These are phyloP conservation scores for Nannizziopsis arthrosporioides DNA, from an alignment of 2,329 filamentous ascomycete species.

Conservation along the genomic window DNA sequence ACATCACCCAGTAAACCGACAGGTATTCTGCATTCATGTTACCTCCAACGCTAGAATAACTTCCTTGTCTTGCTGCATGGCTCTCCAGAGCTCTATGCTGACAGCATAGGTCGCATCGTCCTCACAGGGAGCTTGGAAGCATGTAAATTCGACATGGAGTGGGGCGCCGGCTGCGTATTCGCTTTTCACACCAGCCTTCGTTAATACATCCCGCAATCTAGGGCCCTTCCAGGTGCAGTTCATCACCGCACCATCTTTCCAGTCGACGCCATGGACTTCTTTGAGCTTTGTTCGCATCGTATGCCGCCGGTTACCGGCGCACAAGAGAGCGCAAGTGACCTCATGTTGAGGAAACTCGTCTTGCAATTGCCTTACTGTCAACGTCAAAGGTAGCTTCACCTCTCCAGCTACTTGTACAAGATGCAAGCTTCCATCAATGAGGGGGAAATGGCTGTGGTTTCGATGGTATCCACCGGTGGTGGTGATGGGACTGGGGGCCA, in stretches of 20 bases:
- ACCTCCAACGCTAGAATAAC: conserved; percentile 41
- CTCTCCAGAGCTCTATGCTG: conserved; percentile 41
- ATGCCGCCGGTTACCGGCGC: conserved; percentile 49
- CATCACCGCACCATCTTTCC: conserved; percentile 50
- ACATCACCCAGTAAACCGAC: not conserved
- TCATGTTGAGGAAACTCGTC: conserved; percentile 42
- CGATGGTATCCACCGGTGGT: conserved; percentile 45
- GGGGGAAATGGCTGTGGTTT: conserved; percentile 46
- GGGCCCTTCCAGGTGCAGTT: conserved; percentile 49
- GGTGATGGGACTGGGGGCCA: conserved; percentile 37
- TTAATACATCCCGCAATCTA: conserved; percentile 42
- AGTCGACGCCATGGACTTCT: conserved; percentile 49
- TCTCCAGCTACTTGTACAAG: conserved; percentile 40
- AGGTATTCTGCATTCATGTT: conserved; percentile 8
- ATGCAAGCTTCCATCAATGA: conserved; percentile 34
- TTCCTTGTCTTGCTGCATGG: conserved; percentile 34
- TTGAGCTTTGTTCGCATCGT: conserved; percentile 49
- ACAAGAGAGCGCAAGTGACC: conserved; percentile 48
- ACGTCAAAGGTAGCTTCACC: conserved; percentile 34
- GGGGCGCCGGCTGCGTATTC: conserved; percentile 17
- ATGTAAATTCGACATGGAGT: conserved; percentile 47
- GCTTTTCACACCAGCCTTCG: conserved; percentile 33
- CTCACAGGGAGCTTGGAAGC: conserved; percentile 41
- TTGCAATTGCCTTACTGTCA: conserved; percentile 39
- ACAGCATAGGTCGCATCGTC: conserved; percentile 50